These are phyloP conservation scores for Meredithiella fracta DNA, from an alignment of 2,329 filamentous ascomycete genomes.

Conservation along the genomic window DNA sequence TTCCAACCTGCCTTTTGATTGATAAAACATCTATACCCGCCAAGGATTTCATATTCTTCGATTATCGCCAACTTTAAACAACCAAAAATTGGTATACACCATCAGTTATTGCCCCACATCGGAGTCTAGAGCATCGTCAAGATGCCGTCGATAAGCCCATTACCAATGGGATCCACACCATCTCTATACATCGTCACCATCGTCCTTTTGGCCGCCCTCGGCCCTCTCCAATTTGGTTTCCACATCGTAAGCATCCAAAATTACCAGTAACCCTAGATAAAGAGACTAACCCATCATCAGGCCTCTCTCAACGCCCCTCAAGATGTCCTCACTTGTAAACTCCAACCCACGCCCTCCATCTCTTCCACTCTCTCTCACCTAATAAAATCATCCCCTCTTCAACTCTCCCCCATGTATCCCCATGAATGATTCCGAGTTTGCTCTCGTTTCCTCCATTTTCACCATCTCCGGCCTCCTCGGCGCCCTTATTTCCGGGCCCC, in stretches of 20 bases:
- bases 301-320: conserved; percentile 91
- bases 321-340: conserved; percentile 77
- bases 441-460: conserved; percentile 76
- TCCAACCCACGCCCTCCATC: conserved; percentile 25
- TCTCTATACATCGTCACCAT: conserved; percentile 57
- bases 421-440: conserved; percentile 70
- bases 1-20: not conserved
- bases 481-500: conserved; percentile 60
- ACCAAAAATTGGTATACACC: too few relatives aligned
- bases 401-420: conserved; percentile 58
- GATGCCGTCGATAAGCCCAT: not conserved
- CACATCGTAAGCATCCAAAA: conserved; percentile 49
- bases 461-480: conserved; percentile 77
- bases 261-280: not conserved
- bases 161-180: not conserved
- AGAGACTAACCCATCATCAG: conserved; percentile 29
- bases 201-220: conserved; percentile 61
- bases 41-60: too few relatives aligned
- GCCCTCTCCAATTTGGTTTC: conserved; percentile 86
- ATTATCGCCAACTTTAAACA: too few relatives aligned
- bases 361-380: conserved; percentile 18
- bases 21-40: too few relatives aligned
- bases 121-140: not conserved
- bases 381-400: not conserved
- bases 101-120: too few relatives aligned